A percentile compares a stretch with the other conserved stretches of the same genome.
Evolutionary conservation across 2,329 filamentous ascomycete species (phyloP).

Genomic region (Talaromyces marneffei): DNA sequence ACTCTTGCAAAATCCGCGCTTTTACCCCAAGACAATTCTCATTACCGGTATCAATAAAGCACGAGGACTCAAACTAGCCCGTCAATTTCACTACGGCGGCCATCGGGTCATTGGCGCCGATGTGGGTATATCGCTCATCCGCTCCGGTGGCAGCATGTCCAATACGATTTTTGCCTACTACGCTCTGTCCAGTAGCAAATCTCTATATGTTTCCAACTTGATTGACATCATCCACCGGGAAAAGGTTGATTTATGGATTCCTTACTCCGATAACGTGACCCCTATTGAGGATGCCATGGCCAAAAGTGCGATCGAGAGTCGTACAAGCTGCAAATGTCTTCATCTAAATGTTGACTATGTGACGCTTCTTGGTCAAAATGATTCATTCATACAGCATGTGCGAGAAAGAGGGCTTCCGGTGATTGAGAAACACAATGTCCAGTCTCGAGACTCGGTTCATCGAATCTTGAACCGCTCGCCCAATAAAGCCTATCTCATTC

Average conservation of each 20-base stretch:
- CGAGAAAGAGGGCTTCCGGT: conserved; percentile 49
- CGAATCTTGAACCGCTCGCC: conserved; percentile 45
- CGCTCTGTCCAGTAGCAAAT: conserved; percentile 33
- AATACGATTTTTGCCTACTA: conserved; percentile 52
- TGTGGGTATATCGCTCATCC: conserved; percentile 46
- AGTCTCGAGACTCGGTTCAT: conserved; percentile 49
- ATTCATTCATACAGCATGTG: conserved; percentile 58
- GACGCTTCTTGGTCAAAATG: conserved; percentile 57
- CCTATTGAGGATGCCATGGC: conserved; percentile 62
- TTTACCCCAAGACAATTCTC: conserved; percentile 53
- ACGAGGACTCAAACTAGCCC: conserved; percentile 62
- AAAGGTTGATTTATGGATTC: conserved; percentile 65
- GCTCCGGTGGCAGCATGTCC: conserved; percentile 55
- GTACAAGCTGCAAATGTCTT: conserved; percentile 56
- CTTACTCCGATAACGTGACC: conserved; percentile 62
- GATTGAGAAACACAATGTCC: conserved; percentile 51
- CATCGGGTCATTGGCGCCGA: conserved; percentile 70
- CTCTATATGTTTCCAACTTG: conserved; percentile 52
- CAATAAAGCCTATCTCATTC: conserved; percentile 58
- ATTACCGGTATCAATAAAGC: conserved; percentile 69
- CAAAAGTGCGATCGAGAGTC: conserved; percentile 54
- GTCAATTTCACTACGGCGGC: conserved; percentile 58
- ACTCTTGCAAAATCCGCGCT: conserved; percentile 28
- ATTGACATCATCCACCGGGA: conserved; percentile 56
- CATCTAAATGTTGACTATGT: conserved; percentile 57